phyloP scores from a whole-genome alignment of 768 basidiomycete species.

The Macrocybe gigantea region DNA sequence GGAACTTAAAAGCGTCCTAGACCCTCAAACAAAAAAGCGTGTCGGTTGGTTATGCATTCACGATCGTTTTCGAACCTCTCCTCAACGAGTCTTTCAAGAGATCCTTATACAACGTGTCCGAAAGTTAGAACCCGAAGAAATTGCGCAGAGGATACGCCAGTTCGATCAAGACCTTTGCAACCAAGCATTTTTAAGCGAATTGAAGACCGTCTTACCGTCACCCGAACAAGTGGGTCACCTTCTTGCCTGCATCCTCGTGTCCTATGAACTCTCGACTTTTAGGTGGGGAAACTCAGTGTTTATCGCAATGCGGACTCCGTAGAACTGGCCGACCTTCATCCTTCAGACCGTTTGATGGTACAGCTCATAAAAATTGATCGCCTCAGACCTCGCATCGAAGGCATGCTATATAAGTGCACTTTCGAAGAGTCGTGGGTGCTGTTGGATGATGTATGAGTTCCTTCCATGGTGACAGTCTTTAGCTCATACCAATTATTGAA shows the following conservation, averaged over 20 bases:
- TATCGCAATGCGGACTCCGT: constrained; percentile 83
- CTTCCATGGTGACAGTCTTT: background rate
- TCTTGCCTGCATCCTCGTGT: background rate
- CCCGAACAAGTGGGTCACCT: constrained; percentile 72
- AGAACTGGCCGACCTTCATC: constrained; percentile 85
- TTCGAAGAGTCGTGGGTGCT: constrained; percentile 85
- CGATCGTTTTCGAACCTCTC: background rate
- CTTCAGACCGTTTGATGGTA: constrained; percentile 95
- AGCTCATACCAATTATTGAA: constrained; percentile 2
- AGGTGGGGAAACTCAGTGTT: constrained; percentile 87
- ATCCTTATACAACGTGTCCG: constrained; percentile 88
- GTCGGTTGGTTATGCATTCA: constrained; percentile 59
- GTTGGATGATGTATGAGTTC: constrained; percentile 64
- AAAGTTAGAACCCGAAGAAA: constrained; percentile 80
- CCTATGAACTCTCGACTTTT: constrained; percentile 1
- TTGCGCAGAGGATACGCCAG: constrained; percentile 75
- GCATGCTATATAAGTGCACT: constrained; percentile 90
- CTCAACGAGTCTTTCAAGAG: constrained; percentile 40
- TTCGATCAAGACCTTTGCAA: constrained; percentile 87
- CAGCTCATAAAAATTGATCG: constrained; percentile 93
- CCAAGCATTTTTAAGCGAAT: constrained; percentile 82
- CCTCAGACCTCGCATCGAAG: constrained; percentile 79
- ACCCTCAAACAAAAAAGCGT: constrained; percentile 86
- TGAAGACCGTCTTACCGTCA: constrained; percentile 83
- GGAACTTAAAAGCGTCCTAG: constrained; percentile 87